Conservation (phyloP, 257 asterid species). For the Penstemon barbatus region DNA sequence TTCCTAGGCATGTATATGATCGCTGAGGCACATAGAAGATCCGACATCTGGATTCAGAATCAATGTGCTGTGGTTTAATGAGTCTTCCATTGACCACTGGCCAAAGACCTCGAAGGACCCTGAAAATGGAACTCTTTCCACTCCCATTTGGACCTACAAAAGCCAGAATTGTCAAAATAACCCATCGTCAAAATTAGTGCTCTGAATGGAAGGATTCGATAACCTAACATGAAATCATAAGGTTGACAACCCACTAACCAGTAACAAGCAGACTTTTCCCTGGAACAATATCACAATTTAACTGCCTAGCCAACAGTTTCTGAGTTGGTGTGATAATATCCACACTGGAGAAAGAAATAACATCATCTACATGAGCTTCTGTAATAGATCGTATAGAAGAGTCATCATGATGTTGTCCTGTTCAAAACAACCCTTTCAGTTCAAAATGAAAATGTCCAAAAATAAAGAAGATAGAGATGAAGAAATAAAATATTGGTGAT, state of each 20-base stretch:
- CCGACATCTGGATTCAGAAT: conserved; percentile 51
- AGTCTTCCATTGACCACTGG: conserved; percentile 87
- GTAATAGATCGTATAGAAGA: conserved; percentile 38
- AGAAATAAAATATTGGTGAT: conserved; percentile 6
- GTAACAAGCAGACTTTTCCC: conserved; percentile 95
- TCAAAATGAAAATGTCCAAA: conserved; percentile 1
- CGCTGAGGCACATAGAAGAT: conserved; percentile 93
- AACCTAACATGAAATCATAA: conserved; percentile 1
- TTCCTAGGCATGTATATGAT: conserved; percentile 98
- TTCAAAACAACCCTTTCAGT: conserved; percentile 35
- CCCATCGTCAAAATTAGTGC: conserved; percentile 8
- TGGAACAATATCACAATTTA: conserved; percentile 69
- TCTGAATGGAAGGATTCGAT: conserved; percentile 3
- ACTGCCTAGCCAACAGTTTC: conserved; percentile 81
- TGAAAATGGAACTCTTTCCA: conserved; percentile 95
- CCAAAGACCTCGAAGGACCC: conserved; percentile 98
- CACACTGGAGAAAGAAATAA: conserved; percentile 80
- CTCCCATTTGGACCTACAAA: conserved; percentile 97
- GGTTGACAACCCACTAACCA: conserved; percentile 61
- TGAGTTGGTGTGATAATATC: conserved; percentile 88
- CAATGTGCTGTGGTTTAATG: conserved; percentile 56
- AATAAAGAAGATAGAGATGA: conserved; percentile 9
- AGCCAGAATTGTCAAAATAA: conserved; percentile 4
- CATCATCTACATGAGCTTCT: conserved; percentile 49
- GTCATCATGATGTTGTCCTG: conserved; percentile 43